Conservation (phyloP, 768 basidiomycete species). For the Gloeopeniophorella convolvens region DNA sequence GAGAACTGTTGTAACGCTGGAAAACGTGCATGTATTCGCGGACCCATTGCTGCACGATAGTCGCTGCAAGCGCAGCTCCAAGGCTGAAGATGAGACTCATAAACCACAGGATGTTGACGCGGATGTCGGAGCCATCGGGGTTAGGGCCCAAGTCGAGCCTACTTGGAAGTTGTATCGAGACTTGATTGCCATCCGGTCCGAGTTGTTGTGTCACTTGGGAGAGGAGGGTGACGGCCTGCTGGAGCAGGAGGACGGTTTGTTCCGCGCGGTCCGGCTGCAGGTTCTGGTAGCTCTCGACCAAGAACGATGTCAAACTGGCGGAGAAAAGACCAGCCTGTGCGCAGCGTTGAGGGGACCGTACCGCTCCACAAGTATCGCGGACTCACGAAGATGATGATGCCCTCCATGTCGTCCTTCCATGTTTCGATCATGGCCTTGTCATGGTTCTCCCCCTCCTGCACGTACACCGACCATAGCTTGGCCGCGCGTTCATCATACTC, state of each 20-base stretch:
- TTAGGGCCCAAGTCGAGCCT: slow-evolving; percentile 1
- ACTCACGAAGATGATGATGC: slow-evolving; percentile 35
- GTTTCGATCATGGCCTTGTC: slow-evolving; percentile 29
- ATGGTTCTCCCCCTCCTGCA: slow-evolving; percentile 31
- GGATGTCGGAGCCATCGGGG: slow-evolving; percentile 28
- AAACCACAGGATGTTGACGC: slow-evolving; percentile 39
- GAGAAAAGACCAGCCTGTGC: slow-evolving; percentile 7
- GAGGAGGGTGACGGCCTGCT: slow-evolving; percentile 4
- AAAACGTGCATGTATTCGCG: too few relatives aligned
- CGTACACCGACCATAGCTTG: slow-evolving; percentile 34
- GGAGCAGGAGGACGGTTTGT: background rate
- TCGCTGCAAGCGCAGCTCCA: too few relatives aligned
- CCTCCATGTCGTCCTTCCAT: slow-evolving; percentile 38
- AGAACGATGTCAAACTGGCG: slow-evolving; percentile 1
- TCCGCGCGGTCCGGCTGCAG: background rate
- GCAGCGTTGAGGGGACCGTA: too few relatives aligned
- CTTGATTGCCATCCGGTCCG: background rate
- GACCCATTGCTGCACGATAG: too few relatives aligned
- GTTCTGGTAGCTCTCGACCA: slow-evolving; percentile 3
- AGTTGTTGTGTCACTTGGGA: slow-evolving; percentile 1
- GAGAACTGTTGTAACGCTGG: too few relatives aligned
- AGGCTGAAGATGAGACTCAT: slow-evolving; percentile 31
- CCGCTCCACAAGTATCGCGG: too few relatives aligned
- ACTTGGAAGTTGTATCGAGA: background rate
- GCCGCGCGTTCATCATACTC: slow-evolving; percentile 33